Conservation (phyloP, 352 stramenopile species). For the Thraustochytrium striatum region DNA sequence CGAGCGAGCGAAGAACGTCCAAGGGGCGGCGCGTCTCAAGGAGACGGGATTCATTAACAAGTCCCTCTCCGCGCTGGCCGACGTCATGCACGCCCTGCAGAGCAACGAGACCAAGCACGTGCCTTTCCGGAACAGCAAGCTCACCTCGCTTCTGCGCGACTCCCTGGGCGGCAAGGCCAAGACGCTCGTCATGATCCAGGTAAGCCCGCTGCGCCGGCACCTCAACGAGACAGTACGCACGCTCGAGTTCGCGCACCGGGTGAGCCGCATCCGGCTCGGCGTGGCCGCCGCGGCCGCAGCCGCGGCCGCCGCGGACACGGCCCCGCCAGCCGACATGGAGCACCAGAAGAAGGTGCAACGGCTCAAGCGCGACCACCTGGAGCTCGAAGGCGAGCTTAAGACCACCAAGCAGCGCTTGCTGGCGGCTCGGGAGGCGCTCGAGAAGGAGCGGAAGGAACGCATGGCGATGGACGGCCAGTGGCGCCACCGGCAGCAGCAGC, state of each 20-base stretch:
- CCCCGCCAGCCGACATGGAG: no score
- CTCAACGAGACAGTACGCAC: conserved; percentile 43
- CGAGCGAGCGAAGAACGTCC: conserved; percentile 75
- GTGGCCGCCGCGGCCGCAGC: background rate
- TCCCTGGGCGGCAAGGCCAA: conserved; percentile 81
- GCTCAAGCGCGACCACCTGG: conserved; percentile 36
- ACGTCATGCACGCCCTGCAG: conserved; percentile 62
- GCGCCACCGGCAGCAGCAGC: background rate
- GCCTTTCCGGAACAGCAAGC: conserved; percentile 82
- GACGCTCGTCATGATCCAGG: conserved; percentile 88
- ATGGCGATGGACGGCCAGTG: background rate
- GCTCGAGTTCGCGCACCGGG: conserved; percentile 29
- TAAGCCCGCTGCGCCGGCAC: conserved; percentile 61
- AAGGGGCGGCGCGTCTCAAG: conserved; percentile 70
- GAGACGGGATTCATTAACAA: conserved; percentile 90
- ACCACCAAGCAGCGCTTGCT: conserved; percentile 16
- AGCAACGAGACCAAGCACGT: conserved; percentile 59
- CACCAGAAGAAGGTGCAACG: conserved; percentile 18
- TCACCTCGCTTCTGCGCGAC: conserved; percentile 78
- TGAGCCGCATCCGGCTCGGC: conserved; percentile 30
- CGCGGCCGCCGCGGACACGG: background rate
- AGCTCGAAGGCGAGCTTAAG: background rate
- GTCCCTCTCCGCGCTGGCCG: conserved; percentile 63
- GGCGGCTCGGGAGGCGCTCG: conserved; percentile 11
- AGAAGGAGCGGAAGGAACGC: conserved; percentile 20